Percentiles rank a stretch among this genome's conserved stretches.
These are phyloP conservation scores for Agarophyton chilense DNA, from an alignment of 23 red algal species.

Conservation along the genomic window DNA sequence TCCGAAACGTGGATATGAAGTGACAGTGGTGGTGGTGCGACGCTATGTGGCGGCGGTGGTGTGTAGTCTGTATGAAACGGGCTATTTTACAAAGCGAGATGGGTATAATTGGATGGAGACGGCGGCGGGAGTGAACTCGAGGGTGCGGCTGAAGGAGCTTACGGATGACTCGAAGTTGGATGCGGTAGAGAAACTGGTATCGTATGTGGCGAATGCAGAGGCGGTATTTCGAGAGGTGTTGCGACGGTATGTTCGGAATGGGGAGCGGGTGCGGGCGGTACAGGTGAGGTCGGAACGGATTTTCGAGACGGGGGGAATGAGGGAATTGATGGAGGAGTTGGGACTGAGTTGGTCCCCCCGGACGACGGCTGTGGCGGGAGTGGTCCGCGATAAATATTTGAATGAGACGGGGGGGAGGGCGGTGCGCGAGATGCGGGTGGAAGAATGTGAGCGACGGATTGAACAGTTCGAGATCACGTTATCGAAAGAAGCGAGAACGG, in stretches of 20 bases:
- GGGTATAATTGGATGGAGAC: constrained; percentile 92
- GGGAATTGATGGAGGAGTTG: neutral
- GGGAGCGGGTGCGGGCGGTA: neutral
- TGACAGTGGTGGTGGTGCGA: constrained; percentile 59
- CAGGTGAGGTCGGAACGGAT: constrained; percentile 6
- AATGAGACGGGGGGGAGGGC: neutral
- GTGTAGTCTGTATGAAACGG: constrained; percentile 74
- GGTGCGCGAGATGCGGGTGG: neutral
- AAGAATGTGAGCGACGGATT: neutral
- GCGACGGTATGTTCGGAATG: neutral
- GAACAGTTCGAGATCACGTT: neutral
- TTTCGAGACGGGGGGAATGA: neutral
- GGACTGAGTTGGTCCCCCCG: neutral
- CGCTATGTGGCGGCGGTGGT: constrained; percentile 67
- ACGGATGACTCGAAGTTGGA: constrained; percentile 21
- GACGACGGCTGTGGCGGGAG: neutral
- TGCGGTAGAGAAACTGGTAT: constrained; percentile 50
- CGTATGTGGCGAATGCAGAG: constrained; percentile 77
- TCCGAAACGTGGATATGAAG: constrained; percentile 30
- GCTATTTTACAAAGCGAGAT: constrained; percentile 66
- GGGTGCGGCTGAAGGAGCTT: neutral
- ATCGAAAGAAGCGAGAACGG: too few relatives aligned
- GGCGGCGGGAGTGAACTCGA: constrained; percentile 54
- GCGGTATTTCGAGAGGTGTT: constrained; percentile 22
- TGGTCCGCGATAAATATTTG: constrained; percentile 28